Evolutionary conservation across 1,284 basidiomycete species (phyloP), one percentile per base, ranked within the genome.

Genomic region (Phellopilus nigrolimitatus): DNA sequence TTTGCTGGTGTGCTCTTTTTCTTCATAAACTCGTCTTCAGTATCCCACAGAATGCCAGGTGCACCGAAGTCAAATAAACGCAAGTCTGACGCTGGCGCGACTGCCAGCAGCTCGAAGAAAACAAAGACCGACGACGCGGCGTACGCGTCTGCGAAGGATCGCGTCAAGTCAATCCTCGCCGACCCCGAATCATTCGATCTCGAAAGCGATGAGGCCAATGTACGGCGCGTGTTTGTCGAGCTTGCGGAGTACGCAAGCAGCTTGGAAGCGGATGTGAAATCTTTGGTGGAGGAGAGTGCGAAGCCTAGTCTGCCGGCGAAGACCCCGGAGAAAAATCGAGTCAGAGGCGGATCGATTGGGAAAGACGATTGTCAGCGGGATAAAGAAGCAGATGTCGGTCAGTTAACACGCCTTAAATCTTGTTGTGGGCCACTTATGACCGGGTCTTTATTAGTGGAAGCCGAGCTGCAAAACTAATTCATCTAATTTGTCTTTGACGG

Each of bases 401-500:
- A 31, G 71, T n/a, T n/a, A n/a, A n/a, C 64, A 27, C 46, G 17
- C 9, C 42, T 46, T 39, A 47, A 40, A 47, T 49, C 21, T 52
- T 33, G 44, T 37, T n/a, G 36, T 22, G n/a, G 12, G n/a, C 33
- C 31, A 22, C 19, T 22, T 28, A 36, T 55, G 31, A 9, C 46
- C 28, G 53, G 34, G 38, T 54, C 51, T 44, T 44, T 25, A 49
- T 22, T 44, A 79, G 78, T 80, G 76, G 76, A 75, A 71, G 56
- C 68, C 74, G 2, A 71, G 72, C 1, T 80, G 76, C 63, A 79
- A 78, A 59, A 69, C 63, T 0, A 72, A 74, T 19, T 57, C 63
- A 10, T 70, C 79, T 8, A 78, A 53, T 82, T 71, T 71, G 57
- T 61, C 8, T 81, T 78, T 59, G 78, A 80, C 53, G 79, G 77